phyloP scores from a whole-genome alignment of 306 rosid species.

The barrel medic (Medicago truncatula) region DNA sequence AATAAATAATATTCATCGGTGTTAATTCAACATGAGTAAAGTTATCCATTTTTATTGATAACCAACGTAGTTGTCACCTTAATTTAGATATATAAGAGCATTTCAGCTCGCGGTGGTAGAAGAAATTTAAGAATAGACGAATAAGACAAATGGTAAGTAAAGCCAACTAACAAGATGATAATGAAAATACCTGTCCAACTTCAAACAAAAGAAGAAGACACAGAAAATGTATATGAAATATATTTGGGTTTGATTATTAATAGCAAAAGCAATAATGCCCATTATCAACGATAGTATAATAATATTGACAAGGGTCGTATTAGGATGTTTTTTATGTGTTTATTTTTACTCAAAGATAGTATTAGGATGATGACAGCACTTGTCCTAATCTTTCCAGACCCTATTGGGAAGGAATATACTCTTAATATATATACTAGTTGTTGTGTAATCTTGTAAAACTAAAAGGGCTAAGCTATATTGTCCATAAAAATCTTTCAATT shows the following conservation, averaged over 20 bases:
- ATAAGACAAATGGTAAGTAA: not conserved
- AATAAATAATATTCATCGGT: no score
- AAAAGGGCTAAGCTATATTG: no score
- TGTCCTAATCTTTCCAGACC: slow-evolving; percentile 26
- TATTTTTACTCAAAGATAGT: no score
- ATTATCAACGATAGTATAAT: not conserved
- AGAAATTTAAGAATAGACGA: not conserved
- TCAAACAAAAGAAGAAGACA: not conserved
- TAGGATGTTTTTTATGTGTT: not conserved
- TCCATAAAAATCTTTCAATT: no score
- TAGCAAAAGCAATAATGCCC: slow-evolving; percentile 4
- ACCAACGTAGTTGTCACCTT: no score
- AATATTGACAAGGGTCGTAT: not conserved
- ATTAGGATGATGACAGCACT: slow-evolving; percentile 16
- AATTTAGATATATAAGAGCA: not conserved
- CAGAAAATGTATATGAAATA: slow-evolving; percentile 1
- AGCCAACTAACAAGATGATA: slow-evolving; percentile 10
- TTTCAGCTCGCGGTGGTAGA: not conserved
- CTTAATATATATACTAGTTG: not conserved
- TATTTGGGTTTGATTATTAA: slow-evolving; percentile 2
- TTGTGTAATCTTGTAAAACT: no score
- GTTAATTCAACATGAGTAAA: no score
- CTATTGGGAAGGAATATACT: slow-evolving; percentile 36
- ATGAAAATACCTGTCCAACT: not conserved
- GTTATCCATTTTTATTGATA: no score